These are phyloP conservation scores for Zea luxurians DNA, from an alignment of 176 grass and related monocot genomes.

Conservation along the genomic window DNA sequence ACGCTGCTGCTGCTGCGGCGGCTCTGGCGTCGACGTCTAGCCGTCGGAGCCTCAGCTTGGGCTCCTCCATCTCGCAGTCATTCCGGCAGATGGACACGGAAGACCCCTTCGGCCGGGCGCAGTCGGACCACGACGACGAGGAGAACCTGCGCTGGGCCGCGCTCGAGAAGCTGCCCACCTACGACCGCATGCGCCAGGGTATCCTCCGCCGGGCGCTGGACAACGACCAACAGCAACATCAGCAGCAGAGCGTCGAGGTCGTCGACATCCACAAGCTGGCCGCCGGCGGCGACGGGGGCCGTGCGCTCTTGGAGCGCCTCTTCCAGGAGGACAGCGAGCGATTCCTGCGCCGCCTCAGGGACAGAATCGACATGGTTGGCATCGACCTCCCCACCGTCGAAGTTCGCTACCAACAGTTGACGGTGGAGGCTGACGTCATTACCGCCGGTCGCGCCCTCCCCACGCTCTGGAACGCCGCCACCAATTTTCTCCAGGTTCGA, in stretches of 20 bases:
- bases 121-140: slow-evolving; percentile 55
- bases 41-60: slow-evolving; percentile 35
- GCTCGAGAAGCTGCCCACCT: slow-evolving; percentile 93
- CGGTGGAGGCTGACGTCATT: slow-evolving; percentile 48
- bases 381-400: slow-evolving; percentile 73
- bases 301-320: slow-evolving; percentile 41
- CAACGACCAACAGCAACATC: neutral
- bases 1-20: neutral
- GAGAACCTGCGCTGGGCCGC: slow-evolving; percentile 88
- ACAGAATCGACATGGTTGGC: slow-evolving; percentile 67
- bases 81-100: slow-evolving; percentile 44
- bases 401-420: slow-evolving; percentile 63
- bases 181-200: slow-evolving; percentile 71
- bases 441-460: slow-evolving; percentile 53
- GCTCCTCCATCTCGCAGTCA: slow-evolving; percentile 41
- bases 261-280: slow-evolving; percentile 50
- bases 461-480: slow-evolving; percentile 60
- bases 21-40: slow-evolving; percentile 8
- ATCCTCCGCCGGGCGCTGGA: slow-evolving; percentile 44
- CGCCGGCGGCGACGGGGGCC: slow-evolving; percentile 17
- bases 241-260: slow-evolving; percentile 23
- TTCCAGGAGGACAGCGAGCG: slow-evolving; percentile 80
- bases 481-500: slow-evolving; percentile 54
- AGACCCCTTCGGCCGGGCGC: slow-evolving; percentile 46
- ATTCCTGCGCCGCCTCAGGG: slow-evolving; percentile 48